Base-by-base conservation (phyloP, 495 filamentous ascomycete genomes). In the Ascodesmis nigricans region DNA sequence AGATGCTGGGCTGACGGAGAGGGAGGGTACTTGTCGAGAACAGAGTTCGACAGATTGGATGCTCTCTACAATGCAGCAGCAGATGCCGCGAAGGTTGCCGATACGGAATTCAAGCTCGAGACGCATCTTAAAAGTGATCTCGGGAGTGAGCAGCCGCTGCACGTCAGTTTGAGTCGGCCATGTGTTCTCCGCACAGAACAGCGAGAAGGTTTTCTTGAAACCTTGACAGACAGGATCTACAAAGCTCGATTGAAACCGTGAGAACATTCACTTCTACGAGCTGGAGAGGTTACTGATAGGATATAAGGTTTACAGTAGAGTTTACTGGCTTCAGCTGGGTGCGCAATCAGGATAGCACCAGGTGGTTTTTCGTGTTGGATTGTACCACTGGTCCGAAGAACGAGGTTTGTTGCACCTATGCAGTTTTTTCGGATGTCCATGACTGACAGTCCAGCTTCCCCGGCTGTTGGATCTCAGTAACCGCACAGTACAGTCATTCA, bases 121-220 rank as follows among this genome's bases (percentile, higher is more conserved):
- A 75, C 65, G 37, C 67, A 82, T 25, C 60, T 92, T 2, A 62
- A 59, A 15, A 81, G 70, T 36, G 76, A 84, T 34, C 66, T 93
- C 0, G 78, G 69, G 24, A 66, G 67, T 6, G 71, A 75, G n/a
- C 60, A 75, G 32, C 82, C 83, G 3, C 64, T 97, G 15, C 87
- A 97, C 55, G 68, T 97, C 46, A 91, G 79, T 45, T 62, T 97
- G 6, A 93, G 87, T 6, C 58, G 74, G 5, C 71, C 82, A 2
- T 53, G 90, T 14, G 56, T 65, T 14, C 64, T 92, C 2, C 54
- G 56, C 35, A 76, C 75, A 0, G 57, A 66, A 16, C 65, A 78
- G 44, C 70, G 71, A 15, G 65, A 71, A 14, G 32, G 36, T 1
- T 90, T 90, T 41, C 53, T 72, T 2, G 54, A 63, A 9, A 41